A percentile compares a stretch with the other conserved stretches of the same genome.
Conservation (phyloP, 345 rosid genomes). For the Geranium brycei region DNA sequence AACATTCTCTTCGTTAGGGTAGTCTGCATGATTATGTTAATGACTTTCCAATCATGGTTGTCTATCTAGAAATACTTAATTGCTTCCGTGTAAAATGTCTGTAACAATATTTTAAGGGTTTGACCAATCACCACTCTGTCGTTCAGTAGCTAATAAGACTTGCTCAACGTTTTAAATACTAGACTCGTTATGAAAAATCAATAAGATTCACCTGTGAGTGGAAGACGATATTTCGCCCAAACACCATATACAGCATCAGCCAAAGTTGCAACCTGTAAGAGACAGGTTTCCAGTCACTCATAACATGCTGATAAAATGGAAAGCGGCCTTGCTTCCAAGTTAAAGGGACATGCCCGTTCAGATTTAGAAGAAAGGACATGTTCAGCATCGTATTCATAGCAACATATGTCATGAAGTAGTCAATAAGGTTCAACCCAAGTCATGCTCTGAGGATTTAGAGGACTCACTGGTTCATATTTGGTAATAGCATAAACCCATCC, state of each 20-base stretch:
- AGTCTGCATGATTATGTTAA: neutral
- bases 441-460: neutral
- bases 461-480: constrained; percentile 68
- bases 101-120: too few species aligned
- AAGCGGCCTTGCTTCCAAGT: too few species aligned
- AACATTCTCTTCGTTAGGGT: too few species aligned
- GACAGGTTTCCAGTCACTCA: neutral
- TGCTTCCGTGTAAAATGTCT: too few species aligned
- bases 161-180: neutral
- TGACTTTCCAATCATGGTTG: neutral
- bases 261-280: constrained; percentile 46
- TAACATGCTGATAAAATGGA: neutral
- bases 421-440: too few species aligned
- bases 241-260: constrained; percentile 63
- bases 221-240: constrained; percentile 87
- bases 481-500: constrained; percentile 88
- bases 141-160: neutral
- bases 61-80: neutral
- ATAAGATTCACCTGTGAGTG: constrained; percentile 44
- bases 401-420: too few species aligned
- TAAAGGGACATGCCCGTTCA: neutral
- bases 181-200: neutral
- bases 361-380: neutral
- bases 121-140: neutral
- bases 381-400: neutral